Evolutionary conservation across 1,139 yeast genomes (phyloP), one percentile per base, ranked within the genome.

Genomic region (Pichia sp.): DNA sequence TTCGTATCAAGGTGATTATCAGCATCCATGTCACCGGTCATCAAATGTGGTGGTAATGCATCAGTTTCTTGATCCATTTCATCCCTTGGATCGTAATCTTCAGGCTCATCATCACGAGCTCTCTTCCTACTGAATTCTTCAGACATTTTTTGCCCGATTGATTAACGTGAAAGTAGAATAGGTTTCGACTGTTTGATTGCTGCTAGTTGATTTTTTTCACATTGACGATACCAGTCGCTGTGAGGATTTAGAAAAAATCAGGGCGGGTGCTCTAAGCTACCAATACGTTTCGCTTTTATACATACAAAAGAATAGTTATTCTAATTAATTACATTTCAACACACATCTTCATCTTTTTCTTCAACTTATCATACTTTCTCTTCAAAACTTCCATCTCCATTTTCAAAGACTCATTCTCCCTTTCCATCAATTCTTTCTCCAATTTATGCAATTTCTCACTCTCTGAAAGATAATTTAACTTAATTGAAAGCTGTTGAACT

Each of bases 321-420:
- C n/a, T n/a, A 7, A 14, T 6, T 10, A 14, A 14, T 26, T 26
- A 26, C 30, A 26, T 14, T 6, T 17, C 8, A 11, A 26, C 30
- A 14, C 18, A n/a, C 14, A 26, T 4, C 10, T 26, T 26, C 30
- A 26, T 14, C 30, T 14, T 26, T 36, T 62, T 59, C 44, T 68
- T 68, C 45, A 72, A 61, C 12, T 66, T 65, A 4, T 67, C 61
- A 44, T 72, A 69, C 38, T 68, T 72, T 39, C 59, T 57, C 31
- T 64, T 60, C 26, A 73, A 52, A 28, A 64, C 66, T 5, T 42
- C 45, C 18, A 44, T 36, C 31, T 52, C 59, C 35, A 63, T 63
- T 7, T 72, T 66, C 42, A 63, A 43, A 41, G 75, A 77, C 41
- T 72, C 72, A 49, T 73, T 75, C 34, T 66, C 63, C 17, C 40